phyloP scores from a whole-genome alignment of 2,329 filamentous ascomycete species.

The Colletotrichum sublineola region DNA sequence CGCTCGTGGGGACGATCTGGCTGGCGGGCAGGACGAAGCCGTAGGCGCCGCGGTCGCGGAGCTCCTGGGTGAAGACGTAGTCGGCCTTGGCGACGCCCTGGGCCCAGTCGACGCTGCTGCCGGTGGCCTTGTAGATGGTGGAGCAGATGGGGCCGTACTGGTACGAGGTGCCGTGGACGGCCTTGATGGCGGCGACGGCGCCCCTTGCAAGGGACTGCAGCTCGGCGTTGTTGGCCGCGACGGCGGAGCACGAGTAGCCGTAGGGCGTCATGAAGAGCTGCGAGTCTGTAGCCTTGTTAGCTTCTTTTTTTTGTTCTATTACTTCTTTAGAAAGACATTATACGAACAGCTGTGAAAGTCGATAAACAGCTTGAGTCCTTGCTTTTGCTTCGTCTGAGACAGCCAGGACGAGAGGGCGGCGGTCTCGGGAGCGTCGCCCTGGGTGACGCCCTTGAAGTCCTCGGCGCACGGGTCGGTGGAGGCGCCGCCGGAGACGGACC shows the following conservation, averaged over 20 bases:
- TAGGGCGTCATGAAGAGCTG: conserved; percentile 67
- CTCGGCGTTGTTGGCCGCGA: conserved; percentile 60
- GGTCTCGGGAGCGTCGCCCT: conserved; percentile 60
- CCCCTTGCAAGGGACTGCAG: conserved; percentile 63
- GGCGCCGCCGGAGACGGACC: conserved; percentile 58
- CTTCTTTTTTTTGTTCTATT: no score
- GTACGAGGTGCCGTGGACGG: conserved; percentile 56
- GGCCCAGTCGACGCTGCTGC: conserved; percentile 61
- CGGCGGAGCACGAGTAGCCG: conserved; percentile 68
- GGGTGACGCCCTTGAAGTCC: conserved; percentile 54
- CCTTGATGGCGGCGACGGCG: conserved; percentile 64
- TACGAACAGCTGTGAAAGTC: conserved; percentile 63
- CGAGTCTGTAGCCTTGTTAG: conserved; percentile 44
- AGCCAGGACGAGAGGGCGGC: conserved; percentile 54
- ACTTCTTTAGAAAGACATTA: no score
- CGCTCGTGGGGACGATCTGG: conserved; percentile 59
- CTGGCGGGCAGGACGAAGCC: conserved; percentile 59
- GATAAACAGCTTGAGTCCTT: conserved; percentile 67
- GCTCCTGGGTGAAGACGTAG: conserved; percentile 57
- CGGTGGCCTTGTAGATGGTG: conserved; percentile 71
- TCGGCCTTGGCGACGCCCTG: conserved; percentile 58
- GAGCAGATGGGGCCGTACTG: conserved; percentile 67
- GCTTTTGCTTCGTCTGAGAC: conserved; percentile 45
- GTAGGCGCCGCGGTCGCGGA: conserved; percentile 52
- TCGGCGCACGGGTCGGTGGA: conserved; percentile 60